Evolutionary conservation across 2,329 filamentous ascomycete genomes (phyloP), one percentile per base, ranked within the genome.

Genomic region (Aspergillus hortae): DNA sequence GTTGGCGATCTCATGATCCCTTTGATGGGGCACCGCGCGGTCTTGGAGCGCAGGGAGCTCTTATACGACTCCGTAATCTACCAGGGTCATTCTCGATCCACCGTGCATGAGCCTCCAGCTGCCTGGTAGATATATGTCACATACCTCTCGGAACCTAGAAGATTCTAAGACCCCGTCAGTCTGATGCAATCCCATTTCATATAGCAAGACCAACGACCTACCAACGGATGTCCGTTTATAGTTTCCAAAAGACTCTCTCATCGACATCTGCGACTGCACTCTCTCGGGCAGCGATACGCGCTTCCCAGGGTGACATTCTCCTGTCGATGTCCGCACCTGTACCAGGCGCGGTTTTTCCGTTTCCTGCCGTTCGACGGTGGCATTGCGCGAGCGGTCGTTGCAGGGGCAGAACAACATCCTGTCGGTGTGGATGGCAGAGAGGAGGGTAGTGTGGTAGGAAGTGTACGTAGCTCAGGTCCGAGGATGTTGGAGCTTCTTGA

Each of bases 1-100:
- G 52, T 55, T 11, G 50, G 54, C 11, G 27, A 25, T 45, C 51
- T 57, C 19, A 58, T 33, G 19, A 59, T 55, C 21, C 54, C 50
- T 36, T 36, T 54, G 11, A 44, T 42, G 27, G 43, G 40, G 11
- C 7, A 51, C 23, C 15, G 43, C 27, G 17, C 17, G 21, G 47
- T 38, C 25, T 49, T 43, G n/a, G 44, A 15, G 4, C 19, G 11
- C 15, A 38, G 35, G 15, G 15, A 23, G 40, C 19, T 42, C 40
- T 21, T 42, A 19, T 19, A 42, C 10, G 40, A 42, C 19, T n/a
- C 40, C 4, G 19, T 17, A 9, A 19, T 12, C 40, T 42, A 21
- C 40, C 19, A 15, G 15, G n/a, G 35, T 38, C 21, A 43, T 43
- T 43, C 40, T 43, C 21, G 14, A 25, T 43, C 40, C 21, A 23